Conservation (phyloP, 2,329 filamentous ascomycete species). For the Basipetospora chlamydospora region DNA sequence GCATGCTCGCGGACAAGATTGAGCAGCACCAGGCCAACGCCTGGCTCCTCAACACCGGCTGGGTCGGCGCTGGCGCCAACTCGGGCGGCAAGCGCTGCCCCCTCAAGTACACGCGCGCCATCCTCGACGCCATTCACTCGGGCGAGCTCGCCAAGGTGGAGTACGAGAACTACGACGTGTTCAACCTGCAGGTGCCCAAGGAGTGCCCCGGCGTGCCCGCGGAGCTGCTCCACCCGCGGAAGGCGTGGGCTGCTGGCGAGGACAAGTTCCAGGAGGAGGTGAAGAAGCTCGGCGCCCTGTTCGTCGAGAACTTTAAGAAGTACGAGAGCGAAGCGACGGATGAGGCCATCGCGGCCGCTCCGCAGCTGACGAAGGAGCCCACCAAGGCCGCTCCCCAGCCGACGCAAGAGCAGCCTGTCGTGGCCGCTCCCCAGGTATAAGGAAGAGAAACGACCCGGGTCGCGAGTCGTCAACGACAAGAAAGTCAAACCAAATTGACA, state of each 20-base stretch:
- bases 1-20: conserved; percentile 98
- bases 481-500: too few species aligned
- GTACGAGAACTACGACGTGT: conserved; percentile 90
- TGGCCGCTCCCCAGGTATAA: not conserved
- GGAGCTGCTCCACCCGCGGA: conserved; percentile 89
- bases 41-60: conserved; percentile 97
- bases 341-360: conserved; percentile 59
- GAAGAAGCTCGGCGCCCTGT: conserved; percentile 75
- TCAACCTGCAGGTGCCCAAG: conserved; percentile 95
- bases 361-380: too few species aligned
- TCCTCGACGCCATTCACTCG: conserved; percentile 90
- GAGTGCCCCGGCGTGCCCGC: conserved; percentile 74
- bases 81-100: conserved; percentile 95
- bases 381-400: not conserved
- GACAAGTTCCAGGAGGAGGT: conserved; percentile 80
- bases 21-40: conserved; percentile 87
- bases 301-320: conserved; percentile 97
- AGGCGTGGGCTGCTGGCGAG: conserved; percentile 72
- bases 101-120: conserved; percentile 95
- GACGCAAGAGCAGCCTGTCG: not conserved
- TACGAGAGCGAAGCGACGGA: conserved; percentile 72
- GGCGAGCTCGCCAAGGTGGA: conserved; percentile 86
- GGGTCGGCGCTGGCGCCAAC: conserved; percentile 82
- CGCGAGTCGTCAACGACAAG: too few species aligned
- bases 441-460: too few species aligned